Base-by-base conservation (phyloP, 2,329 filamentous ascomycete genomes). In the Fusarium sp. region DNA sequence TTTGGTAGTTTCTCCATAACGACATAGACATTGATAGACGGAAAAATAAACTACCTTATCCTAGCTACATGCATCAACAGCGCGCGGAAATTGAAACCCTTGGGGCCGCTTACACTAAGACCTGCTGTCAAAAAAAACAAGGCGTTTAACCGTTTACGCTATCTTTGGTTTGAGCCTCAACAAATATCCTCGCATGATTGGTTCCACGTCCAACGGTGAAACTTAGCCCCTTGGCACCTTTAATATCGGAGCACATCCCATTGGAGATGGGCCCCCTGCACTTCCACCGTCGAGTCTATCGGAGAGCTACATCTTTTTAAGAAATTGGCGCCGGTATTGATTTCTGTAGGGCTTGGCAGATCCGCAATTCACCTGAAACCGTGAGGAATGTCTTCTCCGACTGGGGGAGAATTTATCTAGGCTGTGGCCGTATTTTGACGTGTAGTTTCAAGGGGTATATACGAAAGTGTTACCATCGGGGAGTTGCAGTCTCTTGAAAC, bases 101-200 rank as follows among this genome's bases (percentile, higher is more conserved):
- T 54, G 38, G 26, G 53, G 49, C 41, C 37, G 37, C 49, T 49
- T 62, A 49, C 42, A 63, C 47, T 21, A 29, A 29, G 58, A n/a
- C 58, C 57, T 43, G 42, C 57, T 64, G 59, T 64, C 61, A 64
- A 58, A 38, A 29, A 28, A 29, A 39, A 10, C 44, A 56, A 39
- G 60, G 60, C 60, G 60, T 62, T 23, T 55, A 39, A 57, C 57
- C 60, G 60, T 62, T 23, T 55, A 62, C 38, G 37, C 38, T 61
- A 28, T 59, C 59, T 56, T 62, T 24, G 35, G 66, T 72, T 67
- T 73, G 69, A 74, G 71, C 67, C 69, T 72, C 64, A 49, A 62
- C 37, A 46, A 16, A n/a, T 21, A 20, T 3, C 7, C 21, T 21
- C 29, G 15, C 6, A 29, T 61, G 44, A 73, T 72, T 73, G 71